Evolutionary conservation across 2,329 filamentous ascomycete species (phyloP).

Genomic region (Cladosporium cucumerinum): DNA sequence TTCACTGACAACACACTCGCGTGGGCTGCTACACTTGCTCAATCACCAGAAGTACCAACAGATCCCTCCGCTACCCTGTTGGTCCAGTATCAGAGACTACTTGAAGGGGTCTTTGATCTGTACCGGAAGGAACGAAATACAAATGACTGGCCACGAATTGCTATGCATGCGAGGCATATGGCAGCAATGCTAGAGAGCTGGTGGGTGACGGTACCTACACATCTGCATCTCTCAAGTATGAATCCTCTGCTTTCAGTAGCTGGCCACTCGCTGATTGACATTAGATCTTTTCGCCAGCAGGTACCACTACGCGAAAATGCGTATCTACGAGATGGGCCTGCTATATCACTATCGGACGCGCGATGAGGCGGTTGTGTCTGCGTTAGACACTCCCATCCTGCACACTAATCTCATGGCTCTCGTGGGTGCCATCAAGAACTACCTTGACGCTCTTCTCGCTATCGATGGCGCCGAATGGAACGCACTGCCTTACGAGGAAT

Average conservation of each 20-base stretch:
- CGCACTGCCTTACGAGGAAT: conserved; percentile 1
- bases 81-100: not conserved
- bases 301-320: conserved; percentile 8
- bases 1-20: not conserved
- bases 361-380: not conserved
- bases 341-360: not conserved
- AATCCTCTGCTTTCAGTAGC: not conserved
- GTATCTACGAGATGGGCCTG: conserved; percentile 9
- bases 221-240: not conserved
- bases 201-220: not conserved
- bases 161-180: not conserved
- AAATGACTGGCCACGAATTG: not conserved
- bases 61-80: not conserved
- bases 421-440: not conserved
- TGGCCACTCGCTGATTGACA: not conserved
- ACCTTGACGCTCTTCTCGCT: conserved; percentile 8
- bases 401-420: not conserved
- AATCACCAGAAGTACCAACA: not conserved
- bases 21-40: not conserved
- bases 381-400: not conserved
- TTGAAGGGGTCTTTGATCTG: not conserved
- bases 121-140: not conserved
- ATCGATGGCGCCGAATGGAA: not conserved
- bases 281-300: not conserved
- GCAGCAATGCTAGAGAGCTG: not conserved